Percentiles rank a stretch among this genome's conserved stretches.
These are phyloP conservation scores for Acidomyces sp. DNA, from an alignment of 495 filamentous ascomycete species.

Conservation along the genomic window DNA sequence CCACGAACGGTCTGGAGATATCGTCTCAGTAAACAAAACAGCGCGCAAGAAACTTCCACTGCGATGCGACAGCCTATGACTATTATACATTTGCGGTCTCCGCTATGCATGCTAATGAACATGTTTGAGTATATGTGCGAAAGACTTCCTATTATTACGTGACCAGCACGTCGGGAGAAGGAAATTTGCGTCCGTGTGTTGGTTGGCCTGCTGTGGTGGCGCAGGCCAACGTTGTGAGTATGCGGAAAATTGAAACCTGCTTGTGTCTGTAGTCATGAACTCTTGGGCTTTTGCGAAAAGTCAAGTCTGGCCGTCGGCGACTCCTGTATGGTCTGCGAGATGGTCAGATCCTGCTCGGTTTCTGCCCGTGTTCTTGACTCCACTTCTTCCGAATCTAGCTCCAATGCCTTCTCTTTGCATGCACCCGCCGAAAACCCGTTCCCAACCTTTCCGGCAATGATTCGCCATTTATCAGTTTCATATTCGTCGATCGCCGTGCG, in stretches of 20 bases:
- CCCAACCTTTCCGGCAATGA: slow-evolving; percentile 76
- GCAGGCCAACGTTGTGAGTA: slow-evolving; percentile 6
- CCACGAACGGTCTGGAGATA: no score
- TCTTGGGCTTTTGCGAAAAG: no score
- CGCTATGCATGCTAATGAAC: no score
- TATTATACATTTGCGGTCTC: no score
- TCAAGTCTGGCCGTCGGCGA: no score
- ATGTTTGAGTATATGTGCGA: no score
- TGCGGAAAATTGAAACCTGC: background rate
- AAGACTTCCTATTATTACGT: slow-evolving; percentile 6
- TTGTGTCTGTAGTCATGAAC: no score
- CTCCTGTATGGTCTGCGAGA: no score
- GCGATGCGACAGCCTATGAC: no score
- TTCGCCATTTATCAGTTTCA: slow-evolving; percentile 79
- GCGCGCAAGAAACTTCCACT: no score
- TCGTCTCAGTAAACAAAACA: no score
- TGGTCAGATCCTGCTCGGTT: background rate
- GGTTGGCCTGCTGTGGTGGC: background rate
- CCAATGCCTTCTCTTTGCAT: slow-evolving; percentile 65
- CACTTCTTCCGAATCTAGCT: slow-evolving; percentile 27
- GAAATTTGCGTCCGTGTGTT: background rate
- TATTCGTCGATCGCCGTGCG: slow-evolving; percentile 71
- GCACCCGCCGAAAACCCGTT: slow-evolving; percentile 71
- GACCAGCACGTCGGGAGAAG: slow-evolving; percentile 1
- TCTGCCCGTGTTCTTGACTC: slow-evolving; percentile 1